Percentiles rank a stretch among this genome's conserved stretches.
Evolutionary conservation across 2,329 filamentous ascomycete species (phyloP).

Genomic region (Grosmannia penicillata): DNA sequence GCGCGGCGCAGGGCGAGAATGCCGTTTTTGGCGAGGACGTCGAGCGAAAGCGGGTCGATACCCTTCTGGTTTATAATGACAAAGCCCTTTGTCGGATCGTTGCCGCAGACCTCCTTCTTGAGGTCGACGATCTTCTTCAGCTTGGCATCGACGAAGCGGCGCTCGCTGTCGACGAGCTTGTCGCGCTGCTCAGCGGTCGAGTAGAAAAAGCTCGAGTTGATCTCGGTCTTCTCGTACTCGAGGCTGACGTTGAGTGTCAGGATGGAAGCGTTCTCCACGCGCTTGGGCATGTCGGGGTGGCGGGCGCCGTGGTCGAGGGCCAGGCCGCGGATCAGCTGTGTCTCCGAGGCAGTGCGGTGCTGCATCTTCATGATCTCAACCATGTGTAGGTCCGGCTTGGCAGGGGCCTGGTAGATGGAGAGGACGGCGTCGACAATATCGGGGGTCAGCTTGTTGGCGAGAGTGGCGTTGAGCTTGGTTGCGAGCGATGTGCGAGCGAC

Average conservation of each 20-base stretch:
- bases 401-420: constrained; percentile 76
- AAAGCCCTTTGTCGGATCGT: constrained; percentile 86
- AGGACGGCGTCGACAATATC: constrained; percentile 94
- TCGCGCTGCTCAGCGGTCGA: constrained; percentile 92
- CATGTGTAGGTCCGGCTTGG: constrained; percentile 97
- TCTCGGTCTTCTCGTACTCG: constrained; percentile 98
- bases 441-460: constrained; percentile 83
- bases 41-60: constrained; percentile 89
- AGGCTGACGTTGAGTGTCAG: constrained; percentile 91
- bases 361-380: constrained; percentile 99
- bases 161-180: constrained; percentile 95
- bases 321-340: constrained; percentile 84
- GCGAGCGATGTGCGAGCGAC: constrained; percentile 89
- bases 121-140: constrained; percentile 93
- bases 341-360: constrained; percentile 89
- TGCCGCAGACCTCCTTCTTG: constrained; percentile 94
- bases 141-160: constrained; percentile 90
- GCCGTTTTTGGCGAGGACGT: constrained; percentile 94
- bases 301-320: constrained; percentile 90
- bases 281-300: constrained; percentile 97
- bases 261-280: constrained; percentile 89
- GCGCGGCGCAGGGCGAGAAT: constrained; percentile 88
- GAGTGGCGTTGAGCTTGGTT: constrained; percentile 81
- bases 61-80: constrained; percentile 99
- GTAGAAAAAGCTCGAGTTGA: constrained; percentile 99